These are phyloP conservation scores for Tetrapyrgos nigripes DNA, from an alignment of 1,284 basidiomycete species.

Conservation along the genomic window DNA sequence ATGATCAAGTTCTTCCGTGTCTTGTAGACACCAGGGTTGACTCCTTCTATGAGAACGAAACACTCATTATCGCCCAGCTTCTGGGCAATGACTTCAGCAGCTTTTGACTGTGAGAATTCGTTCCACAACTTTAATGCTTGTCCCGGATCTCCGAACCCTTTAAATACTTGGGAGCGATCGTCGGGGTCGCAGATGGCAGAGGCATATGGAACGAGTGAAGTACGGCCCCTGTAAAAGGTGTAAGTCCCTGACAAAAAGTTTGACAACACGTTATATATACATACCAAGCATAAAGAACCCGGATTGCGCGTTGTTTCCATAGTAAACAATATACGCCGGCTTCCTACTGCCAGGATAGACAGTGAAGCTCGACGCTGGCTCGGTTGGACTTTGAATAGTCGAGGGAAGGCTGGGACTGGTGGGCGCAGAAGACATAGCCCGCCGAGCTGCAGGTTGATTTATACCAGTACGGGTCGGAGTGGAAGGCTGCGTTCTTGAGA, in stretches of 20 bases:
- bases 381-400: too few relatives aligned
- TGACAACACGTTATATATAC: neutral
- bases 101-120: neutral
- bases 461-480: too few relatives aligned
- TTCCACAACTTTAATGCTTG: neutral
- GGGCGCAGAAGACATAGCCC: too few relatives aligned
- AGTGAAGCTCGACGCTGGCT: neutral
- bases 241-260: neutral
- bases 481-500: too few relatives aligned
- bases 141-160: neutral
- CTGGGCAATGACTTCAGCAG: neutral
- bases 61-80: neutral
- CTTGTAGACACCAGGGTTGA: neutral
- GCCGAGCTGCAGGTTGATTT: too few relatives aligned
- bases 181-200: neutral
- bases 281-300: conserved; percentile 3
- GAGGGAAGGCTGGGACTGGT: too few relatives aligned
- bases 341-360: neutral
- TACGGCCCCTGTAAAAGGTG: neutral
- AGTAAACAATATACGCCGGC: conserved; percentile 2
- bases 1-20: conserved; percentile 2
- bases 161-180: neutral
- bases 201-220: neutral
- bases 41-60: neutral
- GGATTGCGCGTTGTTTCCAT: neutral